Conservation (phyloP, 352 stramenopile genomes). For the Phytophthora capsici region DNA sequence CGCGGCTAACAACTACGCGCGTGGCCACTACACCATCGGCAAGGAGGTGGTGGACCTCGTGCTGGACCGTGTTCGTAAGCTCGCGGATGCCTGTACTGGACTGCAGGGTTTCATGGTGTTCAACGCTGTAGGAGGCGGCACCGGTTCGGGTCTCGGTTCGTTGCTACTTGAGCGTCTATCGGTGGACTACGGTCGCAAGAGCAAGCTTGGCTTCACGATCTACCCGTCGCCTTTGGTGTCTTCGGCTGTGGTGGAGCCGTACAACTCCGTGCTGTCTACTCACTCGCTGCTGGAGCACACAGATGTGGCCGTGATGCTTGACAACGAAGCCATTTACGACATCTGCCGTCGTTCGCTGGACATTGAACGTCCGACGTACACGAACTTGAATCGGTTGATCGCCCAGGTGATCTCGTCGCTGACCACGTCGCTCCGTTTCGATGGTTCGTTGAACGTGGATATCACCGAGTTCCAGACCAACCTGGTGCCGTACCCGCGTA, state of each 20-base stretch:
- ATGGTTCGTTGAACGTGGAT: constrained; percentile 97
- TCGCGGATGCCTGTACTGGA: constrained; percentile 96
- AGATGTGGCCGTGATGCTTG: constrained; percentile 96
- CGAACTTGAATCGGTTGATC: constrained; percentile 97
- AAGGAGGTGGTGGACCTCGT: constrained; percentile 97
- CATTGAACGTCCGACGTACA: constrained; percentile 96
- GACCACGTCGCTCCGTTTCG: constrained; percentile 97
- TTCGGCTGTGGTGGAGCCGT: constrained; percentile 97
- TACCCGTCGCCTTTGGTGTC: constrained; percentile 97
- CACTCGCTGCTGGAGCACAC: constrained; percentile 97
- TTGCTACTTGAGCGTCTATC: constrained; percentile 97
- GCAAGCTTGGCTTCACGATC: constrained; percentile 97
- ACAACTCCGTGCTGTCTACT: constrained; percentile 97
- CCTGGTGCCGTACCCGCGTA: constrained; percentile 97
- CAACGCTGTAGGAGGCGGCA: constrained; percentile 97
- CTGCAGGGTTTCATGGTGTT: constrained; percentile 98
- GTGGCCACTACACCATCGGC: constrained; percentile 93
- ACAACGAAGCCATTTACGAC: constrained; percentile 97
- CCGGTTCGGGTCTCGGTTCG: constrained; percentile 96
- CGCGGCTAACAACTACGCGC: constrained; percentile 92
- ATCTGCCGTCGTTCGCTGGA: constrained; percentile 96
- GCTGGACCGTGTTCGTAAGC: constrained; percentile 96
- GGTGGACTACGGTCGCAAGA: constrained; percentile 98
- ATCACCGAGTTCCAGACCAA: constrained; percentile 98
- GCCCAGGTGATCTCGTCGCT: constrained; percentile 96